phyloP scores from a whole-genome alignment of 2,329 filamentous ascomycete genomes.

The Paramyrothecium sp. region DNA sequence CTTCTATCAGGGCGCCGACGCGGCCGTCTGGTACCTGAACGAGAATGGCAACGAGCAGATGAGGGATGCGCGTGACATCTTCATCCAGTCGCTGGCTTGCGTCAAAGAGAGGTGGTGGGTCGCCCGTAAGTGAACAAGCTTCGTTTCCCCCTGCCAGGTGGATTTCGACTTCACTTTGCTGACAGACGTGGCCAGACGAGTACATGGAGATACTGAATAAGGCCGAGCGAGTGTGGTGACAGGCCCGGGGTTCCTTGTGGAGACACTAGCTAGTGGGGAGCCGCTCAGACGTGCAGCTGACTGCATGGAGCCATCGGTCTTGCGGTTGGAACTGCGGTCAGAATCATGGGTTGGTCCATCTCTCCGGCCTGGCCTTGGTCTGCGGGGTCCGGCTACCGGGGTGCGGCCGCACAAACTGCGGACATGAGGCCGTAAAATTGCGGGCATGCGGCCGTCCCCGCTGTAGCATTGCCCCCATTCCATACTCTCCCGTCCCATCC shows the following conservation, averaged over 20 bases:
- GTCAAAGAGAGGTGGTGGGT: slow-evolving; percentile 1
- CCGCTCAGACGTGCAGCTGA: background rate
- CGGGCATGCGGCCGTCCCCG: background rate
- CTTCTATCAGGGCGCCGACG: background rate
- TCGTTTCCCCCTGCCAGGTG: background rate
- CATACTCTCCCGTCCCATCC: background rate
- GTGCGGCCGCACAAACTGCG: background rate
- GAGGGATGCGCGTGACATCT: slow-evolving; percentile 1
- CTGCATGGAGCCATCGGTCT: background rate
- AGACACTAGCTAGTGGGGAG: background rate
- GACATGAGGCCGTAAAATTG: background rate
- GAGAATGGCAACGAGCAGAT: slow-evolving; percentile 1
- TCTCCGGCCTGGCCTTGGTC: background rate
- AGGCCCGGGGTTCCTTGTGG: background rate
- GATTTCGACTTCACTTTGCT: background rate
- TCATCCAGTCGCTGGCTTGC: background rate
- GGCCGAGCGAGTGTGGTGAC: background rate
- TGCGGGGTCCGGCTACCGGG: too few relatives aligned
- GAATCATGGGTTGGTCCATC: background rate
- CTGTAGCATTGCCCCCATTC: background rate
- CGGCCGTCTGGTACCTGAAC: background rate
- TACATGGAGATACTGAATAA: background rate
- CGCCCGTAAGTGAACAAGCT: background rate
- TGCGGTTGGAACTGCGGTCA: background rate
- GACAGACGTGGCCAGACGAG: background rate